These are phyloP conservation scores for Malassezia furfur DNA, from an alignment of 1,284 basidiomycete genomes.

Conservation along the genomic window DNA sequence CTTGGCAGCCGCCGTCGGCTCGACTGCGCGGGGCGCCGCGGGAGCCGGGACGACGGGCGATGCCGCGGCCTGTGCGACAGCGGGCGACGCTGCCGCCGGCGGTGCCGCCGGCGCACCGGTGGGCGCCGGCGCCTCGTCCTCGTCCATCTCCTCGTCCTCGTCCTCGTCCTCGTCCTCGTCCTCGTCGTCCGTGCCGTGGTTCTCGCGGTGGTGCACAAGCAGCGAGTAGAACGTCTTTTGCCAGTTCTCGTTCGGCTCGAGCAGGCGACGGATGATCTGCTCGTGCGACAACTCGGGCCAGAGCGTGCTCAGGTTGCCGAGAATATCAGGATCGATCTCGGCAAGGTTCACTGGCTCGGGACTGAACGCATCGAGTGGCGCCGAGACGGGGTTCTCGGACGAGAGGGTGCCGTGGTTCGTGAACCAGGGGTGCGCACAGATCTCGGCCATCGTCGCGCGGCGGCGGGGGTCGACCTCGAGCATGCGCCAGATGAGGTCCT, in stretches of 20 bases:
- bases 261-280: constrained; percentile 30
- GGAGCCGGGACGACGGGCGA: no score
- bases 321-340: constrained; percentile 73
- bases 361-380: constrained; percentile 43
- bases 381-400: constrained; percentile 36
- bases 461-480: constrained; percentile 69
- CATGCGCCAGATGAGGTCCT: constrained; percentile 78
- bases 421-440: constrained; percentile 82
- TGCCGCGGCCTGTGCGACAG: no score
- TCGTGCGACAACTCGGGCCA: constrained; percentile 55
- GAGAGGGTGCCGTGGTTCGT: constrained; percentile 54
- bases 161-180: constrained; percentile 29
- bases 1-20: no score
- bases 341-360: constrained; percentile 41
- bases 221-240: constrained; percentile 48
- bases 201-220: constrained; percentile 41
- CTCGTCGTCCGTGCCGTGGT: constrained; percentile 42
- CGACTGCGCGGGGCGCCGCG: no score
- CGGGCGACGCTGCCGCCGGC: neutral
- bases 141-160: constrained; percentile 17
- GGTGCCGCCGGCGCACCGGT: neutral
- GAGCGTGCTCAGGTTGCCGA: constrained; percentile 78
- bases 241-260: constrained; percentile 35
- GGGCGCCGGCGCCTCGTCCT: constrained; percentile 3
- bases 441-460: constrained; percentile 79